These are phyloP conservation scores for Leptographium galeiforme DNA, from an alignment of 2,329 filamentous ascomycete species.

Conservation along the genomic window DNA sequence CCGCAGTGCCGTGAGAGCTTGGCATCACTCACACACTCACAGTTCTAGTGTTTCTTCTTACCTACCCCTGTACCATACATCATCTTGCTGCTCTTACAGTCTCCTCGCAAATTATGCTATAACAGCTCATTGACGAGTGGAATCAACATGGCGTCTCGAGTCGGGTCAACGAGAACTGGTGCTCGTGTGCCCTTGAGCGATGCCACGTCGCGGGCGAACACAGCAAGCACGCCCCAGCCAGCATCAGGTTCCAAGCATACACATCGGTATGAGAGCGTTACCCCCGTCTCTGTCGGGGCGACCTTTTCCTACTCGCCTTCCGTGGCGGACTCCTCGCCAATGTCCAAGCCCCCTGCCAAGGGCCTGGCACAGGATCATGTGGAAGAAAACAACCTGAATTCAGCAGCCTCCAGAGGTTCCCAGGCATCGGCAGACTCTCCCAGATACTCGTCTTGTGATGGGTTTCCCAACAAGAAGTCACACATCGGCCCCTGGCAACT, in stretches of 20 bases:
- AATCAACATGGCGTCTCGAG: conserved; percentile 14
- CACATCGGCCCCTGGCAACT: conserved; percentile 91
- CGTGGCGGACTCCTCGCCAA: not conserved
- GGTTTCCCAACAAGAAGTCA: conserved; percentile 35
- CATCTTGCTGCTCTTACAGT: not conserved
- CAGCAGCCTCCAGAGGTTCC: conserved; percentile 19
- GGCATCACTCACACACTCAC: not conserved
- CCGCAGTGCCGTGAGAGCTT: not conserved
- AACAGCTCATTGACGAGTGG: not conserved
- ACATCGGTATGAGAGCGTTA: not conserved
- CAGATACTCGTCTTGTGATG: conserved; percentile 19
- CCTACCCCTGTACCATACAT: not conserved
- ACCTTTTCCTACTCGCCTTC: not conserved
- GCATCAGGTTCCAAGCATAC: not conserved
- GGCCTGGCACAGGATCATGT: no score
- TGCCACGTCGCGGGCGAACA: conserved; percentile 17
- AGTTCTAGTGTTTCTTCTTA: not conserved
- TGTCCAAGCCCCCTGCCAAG: not conserved
- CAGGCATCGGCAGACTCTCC: conserved; percentile 17
- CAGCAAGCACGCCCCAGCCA: conserved; percentile 9
- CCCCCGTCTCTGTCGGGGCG: not conserved
- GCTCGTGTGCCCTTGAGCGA: conserved; percentile 18
- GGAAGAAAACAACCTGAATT: conserved; percentile 14
- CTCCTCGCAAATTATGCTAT: conserved; percentile 3
- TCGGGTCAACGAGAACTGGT: conserved; percentile 7